Evolutionary conservation across 2,329 filamentous ascomycete genomes (phyloP).

Genomic region (Calonectria pseudoreteaudii): DNA sequence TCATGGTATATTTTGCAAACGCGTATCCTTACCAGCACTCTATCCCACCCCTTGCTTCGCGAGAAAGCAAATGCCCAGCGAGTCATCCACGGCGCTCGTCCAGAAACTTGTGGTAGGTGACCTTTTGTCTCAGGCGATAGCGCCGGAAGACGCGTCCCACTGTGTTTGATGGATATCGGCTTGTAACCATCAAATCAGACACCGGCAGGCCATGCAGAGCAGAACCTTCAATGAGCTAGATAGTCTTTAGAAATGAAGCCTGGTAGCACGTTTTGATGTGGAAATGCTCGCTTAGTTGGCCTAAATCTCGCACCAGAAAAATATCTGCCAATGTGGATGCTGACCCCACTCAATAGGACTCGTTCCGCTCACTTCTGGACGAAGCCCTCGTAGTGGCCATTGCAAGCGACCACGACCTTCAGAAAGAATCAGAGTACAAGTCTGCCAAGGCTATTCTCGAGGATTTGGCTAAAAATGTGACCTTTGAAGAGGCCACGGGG

Average conservation of each 20-base stretch:
- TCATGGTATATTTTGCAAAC: constrained; percentile 36
- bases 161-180: not conserved
- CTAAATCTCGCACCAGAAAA: not conserved
- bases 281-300: not conserved
- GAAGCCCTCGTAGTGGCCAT: constrained; percentile 83
- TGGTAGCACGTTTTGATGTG: not conserved
- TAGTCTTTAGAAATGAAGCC: not conserved
- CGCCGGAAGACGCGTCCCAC: not conserved
- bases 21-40: constrained; percentile 23
- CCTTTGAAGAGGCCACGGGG: constrained; percentile 75
- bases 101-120: constrained; percentile 47
- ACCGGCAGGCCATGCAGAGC: not conserved
- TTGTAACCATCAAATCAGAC: not conserved
- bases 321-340: not conserved
- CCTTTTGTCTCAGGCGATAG: not conserved
- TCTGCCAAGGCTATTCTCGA: constrained; percentile 71
- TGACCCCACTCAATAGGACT: constrained; percentile 60
- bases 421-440: constrained; percentile 61
- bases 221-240: not conserved
- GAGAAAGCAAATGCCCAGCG: constrained; percentile 38
- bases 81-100: constrained; percentile 37
- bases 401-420: constrained; percentile 77
- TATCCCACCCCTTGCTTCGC: constrained; percentile 18
- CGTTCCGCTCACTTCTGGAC: constrained; percentile 81
- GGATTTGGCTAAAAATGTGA: constrained; percentile 72